Percentiles rank a stretch among this genome's conserved stretches.
Evolutionary conservation across 1,284 basidiomycete species (phyloP).

Genomic region (Marasmius fiardii): DNA sequence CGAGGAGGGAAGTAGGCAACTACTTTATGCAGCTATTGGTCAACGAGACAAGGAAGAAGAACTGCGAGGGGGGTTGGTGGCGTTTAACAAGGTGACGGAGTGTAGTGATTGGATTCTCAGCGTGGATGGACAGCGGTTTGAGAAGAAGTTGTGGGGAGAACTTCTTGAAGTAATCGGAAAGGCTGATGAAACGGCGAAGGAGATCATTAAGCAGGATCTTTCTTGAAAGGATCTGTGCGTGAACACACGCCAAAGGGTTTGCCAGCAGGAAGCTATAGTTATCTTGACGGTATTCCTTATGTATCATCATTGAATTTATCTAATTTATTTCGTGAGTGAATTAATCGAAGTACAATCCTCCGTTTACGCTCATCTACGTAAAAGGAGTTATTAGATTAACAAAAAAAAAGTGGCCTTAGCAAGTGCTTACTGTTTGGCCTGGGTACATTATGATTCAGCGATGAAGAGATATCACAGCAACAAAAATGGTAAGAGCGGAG

Average conservation of each 20-base stretch:
- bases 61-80: slow-evolving; percentile 18
- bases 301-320: no score
- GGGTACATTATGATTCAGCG: no score
- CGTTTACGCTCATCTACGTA: slow-evolving; percentile 7
- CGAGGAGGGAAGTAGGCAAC: no score
- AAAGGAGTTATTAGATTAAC: not conserved
- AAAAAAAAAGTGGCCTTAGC: no score
- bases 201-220: not conserved
- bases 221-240: not conserved
- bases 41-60: slow-evolving; percentile 17
- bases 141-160: slow-evolving; percentile 41
- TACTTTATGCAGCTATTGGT: no score
- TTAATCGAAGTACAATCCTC: slow-evolving; percentile 5
- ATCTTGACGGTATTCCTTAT: no score
- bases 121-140: slow-evolving; percentile 33
- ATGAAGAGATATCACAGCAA: not conserved
- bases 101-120: slow-evolving; percentile 23
- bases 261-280: no score
- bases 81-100: slow-evolving; percentile 7
- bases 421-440: slow-evolving; percentile 1
- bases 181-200: not conserved
- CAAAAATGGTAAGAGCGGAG: not conserved
- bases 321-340: no score
- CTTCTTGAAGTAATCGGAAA: not conserved
- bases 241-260: no score